These are phyloP conservation scores for Fonsecaea monophora DNA, from an alignment of 2,329 filamentous ascomycete species.

Conservation along the genomic window DNA sequence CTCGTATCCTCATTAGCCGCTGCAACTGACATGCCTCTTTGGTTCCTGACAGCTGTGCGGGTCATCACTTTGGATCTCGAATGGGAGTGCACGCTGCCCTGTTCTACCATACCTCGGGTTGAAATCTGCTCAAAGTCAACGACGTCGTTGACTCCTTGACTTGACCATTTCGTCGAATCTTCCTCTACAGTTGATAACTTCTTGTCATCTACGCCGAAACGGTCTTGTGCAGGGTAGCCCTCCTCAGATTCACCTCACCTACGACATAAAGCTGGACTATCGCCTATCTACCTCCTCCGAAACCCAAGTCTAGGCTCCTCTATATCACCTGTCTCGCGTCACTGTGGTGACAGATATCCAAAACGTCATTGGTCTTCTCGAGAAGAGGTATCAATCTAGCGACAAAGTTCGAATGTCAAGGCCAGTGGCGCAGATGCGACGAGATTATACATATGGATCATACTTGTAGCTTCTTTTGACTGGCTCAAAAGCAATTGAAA, in stretches of 20 bases:
- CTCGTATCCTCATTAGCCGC: neutral
- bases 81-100: neutral
- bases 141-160: constrained; percentile 35
- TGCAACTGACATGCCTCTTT: neutral
- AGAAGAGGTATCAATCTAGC: neutral
- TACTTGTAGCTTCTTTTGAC: constrained; percentile 17
- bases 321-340: neutral
- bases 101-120: constrained; percentile 6
- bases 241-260: neutral
- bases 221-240: neutral
- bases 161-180: constrained; percentile 2
- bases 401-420: neutral
- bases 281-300: neutral
- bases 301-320: neutral
- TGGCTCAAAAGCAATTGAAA: constrained; percentile 24
- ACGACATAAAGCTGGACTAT: neutral
- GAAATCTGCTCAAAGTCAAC: constrained; percentile 31
- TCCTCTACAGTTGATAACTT: neutral
- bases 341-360: neutral
- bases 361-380: neutral
- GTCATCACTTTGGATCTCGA: constrained; percentile 1
- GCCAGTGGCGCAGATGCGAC: constrained; percentile 9
- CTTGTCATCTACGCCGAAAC: neutral
- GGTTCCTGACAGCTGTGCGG: constrained; percentile 11
- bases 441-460: constrained; percentile 26